Evolutionary conservation across 768 basidiomycete genomes (phyloP), one percentile per base, ranked within the genome.

Genomic region (Pholiota conissans): DNA sequence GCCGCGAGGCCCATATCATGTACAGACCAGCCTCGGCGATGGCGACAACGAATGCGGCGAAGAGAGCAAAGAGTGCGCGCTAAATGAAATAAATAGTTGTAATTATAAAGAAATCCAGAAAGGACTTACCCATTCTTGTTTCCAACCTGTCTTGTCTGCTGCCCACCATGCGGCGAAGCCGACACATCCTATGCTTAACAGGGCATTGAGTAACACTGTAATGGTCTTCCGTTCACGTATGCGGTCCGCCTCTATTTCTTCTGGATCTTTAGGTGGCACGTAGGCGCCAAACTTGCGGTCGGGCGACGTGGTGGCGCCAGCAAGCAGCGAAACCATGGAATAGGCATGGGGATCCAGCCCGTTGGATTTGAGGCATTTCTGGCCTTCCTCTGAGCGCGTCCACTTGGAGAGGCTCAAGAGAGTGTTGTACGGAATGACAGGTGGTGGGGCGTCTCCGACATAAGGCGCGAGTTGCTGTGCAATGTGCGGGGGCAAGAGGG

Each of bases 241-340:
- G 52, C 71, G 79, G 32, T 77, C 72, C 40, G 74, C 76, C 45
- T 75, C 78, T 13, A 81, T 66, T 55, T 80, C 74, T 60, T 83
- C 79, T 28, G 79, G 79, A 56, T 78, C 78, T 56, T 69, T 72
- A 20, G 76, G 79, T 22, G 75, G 78, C 3, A 65, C 57, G 62
- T 84, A 82, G 8, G 73, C 61, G 29, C 85, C 85, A 58, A 91
- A 89, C 32, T 78, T 84, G 53, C 87, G 82, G 57, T 89, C 84
- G 20, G 91, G 91, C 5, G 90, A 90, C n/a, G 91, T 87, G 42
- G 79, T 82, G 5, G 86, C 80, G 34, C 91, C 91, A 14, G 92
- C 90, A 5, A 94, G 82, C 32, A 94, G 75, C 18, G 90, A 74
- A 35, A 91, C 73, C 84, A 91, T 91, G 5, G 79, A 74, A 67